Evolutionary conservation across 2,329 filamentous ascomycete species (phyloP).

Genomic region (Neobulgaria alba): DNA sequence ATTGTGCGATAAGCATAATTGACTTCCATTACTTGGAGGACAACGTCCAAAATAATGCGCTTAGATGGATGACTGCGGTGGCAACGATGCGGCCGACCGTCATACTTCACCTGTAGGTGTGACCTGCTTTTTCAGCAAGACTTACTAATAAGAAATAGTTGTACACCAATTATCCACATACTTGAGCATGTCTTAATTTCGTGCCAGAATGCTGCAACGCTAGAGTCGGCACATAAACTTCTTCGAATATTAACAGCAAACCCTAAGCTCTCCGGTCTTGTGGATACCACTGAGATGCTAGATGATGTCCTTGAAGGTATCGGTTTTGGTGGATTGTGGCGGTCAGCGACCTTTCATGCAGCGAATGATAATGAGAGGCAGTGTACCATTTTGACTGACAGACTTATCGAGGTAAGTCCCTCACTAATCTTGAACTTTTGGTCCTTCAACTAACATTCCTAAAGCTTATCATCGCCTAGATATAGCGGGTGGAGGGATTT

Average conservation of each 20-base stretch:
- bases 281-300: slow-evolving; percentile 40
- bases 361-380: slow-evolving; percentile 26
- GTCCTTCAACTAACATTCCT: slow-evolving; percentile 1
- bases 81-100: slow-evolving; percentile 47
- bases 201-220: slow-evolving; percentile 50
- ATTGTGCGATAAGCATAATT: slow-evolving; percentile 54
- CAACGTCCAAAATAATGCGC: slow-evolving; percentile 47
- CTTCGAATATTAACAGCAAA: slow-evolving; percentile 50
- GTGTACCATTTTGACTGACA: slow-evolving; percentile 20
- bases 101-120: slow-evolving; percentile 47
- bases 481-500: no score
- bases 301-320: slow-evolving; percentile 47
- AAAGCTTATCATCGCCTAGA: slow-evolving; percentile 20
- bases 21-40: slow-evolving; percentile 60
- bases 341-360: slow-evolving; percentile 29
- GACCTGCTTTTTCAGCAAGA: not conserved
- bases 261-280: slow-evolving; percentile 39
- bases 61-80: slow-evolving; percentile 52
- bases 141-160: slow-evolving; percentile 32
- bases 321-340: slow-evolving; percentile 57
- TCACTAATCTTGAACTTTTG: not conserved
- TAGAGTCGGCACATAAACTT: slow-evolving; percentile 52
- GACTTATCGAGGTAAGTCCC: slow-evolving; percentile 15
- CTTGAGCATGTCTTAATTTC: slow-evolving; percentile 52
- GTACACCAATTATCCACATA: slow-evolving; percentile 46